phyloP scores from a whole-genome alignment of 805 yeast genomes.

The Candida succiphila region DNA sequence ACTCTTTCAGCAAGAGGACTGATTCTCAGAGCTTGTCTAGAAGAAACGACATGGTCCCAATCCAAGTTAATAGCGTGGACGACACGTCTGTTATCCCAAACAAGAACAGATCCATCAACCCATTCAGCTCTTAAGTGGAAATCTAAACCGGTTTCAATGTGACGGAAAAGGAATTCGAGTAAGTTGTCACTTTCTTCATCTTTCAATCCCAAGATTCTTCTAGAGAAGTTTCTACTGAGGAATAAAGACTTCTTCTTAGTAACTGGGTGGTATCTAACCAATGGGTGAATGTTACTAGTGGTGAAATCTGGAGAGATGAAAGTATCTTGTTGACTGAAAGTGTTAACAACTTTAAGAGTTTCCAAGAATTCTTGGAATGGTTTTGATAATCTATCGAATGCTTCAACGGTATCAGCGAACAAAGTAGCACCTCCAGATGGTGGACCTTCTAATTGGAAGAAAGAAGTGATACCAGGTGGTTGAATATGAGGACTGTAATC shows the following conservation, averaged over 20 bases:
- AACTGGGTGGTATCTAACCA: slow-evolving; percentile 70
- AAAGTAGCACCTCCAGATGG: slow-evolving; percentile 74
- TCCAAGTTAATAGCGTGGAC: slow-evolving; percentile 66
- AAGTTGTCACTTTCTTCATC: slow-evolving; percentile 59
- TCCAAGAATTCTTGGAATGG: slow-evolving; percentile 46
- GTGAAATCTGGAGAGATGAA: slow-evolving; percentile 48
- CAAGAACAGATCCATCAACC: slow-evolving; percentile 60
- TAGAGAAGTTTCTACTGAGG: slow-evolving; percentile 51
- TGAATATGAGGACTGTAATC: slow-evolving; percentile 64
- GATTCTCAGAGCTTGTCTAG: slow-evolving; percentile 66
- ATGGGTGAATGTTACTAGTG: slow-evolving; percentile 58
- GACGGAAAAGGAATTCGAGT: slow-evolving; percentile 44
- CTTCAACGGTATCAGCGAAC: slow-evolving; percentile 60
- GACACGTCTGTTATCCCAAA: slow-evolving; percentile 74
- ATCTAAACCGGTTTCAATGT: slow-evolving; percentile 43
- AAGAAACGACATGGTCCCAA: slow-evolving; percentile 53
- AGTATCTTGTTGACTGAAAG: slow-evolving; percentile 61
- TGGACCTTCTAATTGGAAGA: slow-evolving; percentile 45
- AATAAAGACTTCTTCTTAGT: slow-evolving; percentile 50
- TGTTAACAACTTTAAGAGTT: slow-evolving; percentile 58
- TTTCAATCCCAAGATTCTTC: slow-evolving; percentile 63
- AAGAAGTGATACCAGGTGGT: slow-evolving; percentile 61
- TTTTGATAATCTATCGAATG: slow-evolving; percentile 63
- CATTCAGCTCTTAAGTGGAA: slow-evolving; percentile 62
- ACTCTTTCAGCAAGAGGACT: slow-evolving; percentile 73